phyloP scores from a whole-genome alignment of 352 stramenopile genomes.

The Globisporangium parvum region DNA sequence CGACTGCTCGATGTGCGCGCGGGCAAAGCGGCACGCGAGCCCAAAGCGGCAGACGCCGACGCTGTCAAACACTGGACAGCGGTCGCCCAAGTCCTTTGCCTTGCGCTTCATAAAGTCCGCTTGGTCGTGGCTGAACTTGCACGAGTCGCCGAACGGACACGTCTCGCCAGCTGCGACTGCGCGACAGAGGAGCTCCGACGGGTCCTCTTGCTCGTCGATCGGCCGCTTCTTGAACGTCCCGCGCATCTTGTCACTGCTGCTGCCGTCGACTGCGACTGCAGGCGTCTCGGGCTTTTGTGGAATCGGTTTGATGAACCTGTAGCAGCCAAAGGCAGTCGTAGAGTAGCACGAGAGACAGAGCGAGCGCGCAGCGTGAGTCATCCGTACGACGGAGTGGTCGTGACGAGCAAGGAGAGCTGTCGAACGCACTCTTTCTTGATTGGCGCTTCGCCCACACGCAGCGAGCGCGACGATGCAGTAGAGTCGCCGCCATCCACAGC shows the following conservation, averaged over 20 bases:
- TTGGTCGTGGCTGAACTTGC: constrained; percentile 86
- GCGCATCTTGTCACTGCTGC: constrained; percentile 19
- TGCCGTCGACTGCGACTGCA: constrained; percentile 18
- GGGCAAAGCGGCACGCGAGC: constrained; percentile 89
- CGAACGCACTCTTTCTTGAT: constrained; percentile 4
- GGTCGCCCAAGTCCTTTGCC: constrained; percentile 66
- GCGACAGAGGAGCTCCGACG: constrained; percentile 61
- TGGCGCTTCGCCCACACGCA: constrained; percentile 3
- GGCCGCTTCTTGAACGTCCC: constrained; percentile 87
- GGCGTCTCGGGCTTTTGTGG: constrained; percentile 17
- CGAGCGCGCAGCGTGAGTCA: not conserved
- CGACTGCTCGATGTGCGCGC: constrained; percentile 68
- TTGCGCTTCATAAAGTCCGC: constrained; percentile 82
- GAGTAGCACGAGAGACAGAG: constrained; percentile 1
- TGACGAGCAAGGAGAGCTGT: not conserved
- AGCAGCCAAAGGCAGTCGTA: not conserved
- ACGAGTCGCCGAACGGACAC: constrained; percentile 69
- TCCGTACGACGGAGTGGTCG: not conserved
- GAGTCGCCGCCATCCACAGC: not conserved
- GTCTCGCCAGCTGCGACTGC: constrained; percentile 48
- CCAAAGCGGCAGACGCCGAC: constrained; percentile 90
- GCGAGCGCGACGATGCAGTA: not conserved
- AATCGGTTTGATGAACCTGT: constrained; percentile 61
- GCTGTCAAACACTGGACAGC: constrained; percentile 76
- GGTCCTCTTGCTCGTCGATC: constrained; percentile 53